phyloP scores from a whole-genome alignment of 768 basidiomycete species.

The Suillus subaureus region DNA sequence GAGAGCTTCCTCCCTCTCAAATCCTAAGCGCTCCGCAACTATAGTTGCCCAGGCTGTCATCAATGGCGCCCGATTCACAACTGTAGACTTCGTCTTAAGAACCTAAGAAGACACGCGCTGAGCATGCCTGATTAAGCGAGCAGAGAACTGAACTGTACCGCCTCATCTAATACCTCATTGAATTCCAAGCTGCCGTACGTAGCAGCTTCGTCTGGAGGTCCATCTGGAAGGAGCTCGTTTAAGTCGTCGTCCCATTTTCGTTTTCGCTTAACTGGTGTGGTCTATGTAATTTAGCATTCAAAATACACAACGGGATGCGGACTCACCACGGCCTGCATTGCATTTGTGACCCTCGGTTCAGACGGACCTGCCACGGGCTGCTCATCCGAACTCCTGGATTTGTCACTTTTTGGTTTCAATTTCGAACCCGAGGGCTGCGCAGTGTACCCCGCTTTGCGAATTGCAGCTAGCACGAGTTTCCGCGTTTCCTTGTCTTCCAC shows the following conservation, averaged over 20 bases:
- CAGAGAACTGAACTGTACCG: slow-evolving; percentile 14
- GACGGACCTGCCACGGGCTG: slow-evolving; percentile 14
- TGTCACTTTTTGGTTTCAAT: slow-evolving; percentile 8
- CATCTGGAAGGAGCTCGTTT: slow-evolving; percentile 62
- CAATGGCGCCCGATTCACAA: slow-evolving; percentile 90
- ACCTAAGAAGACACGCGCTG: slow-evolving; percentile 40
- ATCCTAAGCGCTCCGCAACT: slow-evolving; percentile 85
- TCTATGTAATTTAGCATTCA: slow-evolving; percentile 29
- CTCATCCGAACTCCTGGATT: background rate
- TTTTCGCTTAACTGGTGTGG: slow-evolving; percentile 54
- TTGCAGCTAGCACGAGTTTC: slow-evolving; percentile 56
- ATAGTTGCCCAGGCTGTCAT: slow-evolving; percentile 93
- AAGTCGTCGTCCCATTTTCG: slow-evolving; percentile 42
- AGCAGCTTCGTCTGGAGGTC: slow-evolving; percentile 51
- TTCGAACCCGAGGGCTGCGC: slow-evolving; percentile 12
- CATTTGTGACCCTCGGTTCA: slow-evolving; percentile 15
- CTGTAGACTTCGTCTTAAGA: slow-evolving; percentile 58
- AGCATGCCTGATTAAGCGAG: background rate
- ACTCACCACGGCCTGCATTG: slow-evolving; percentile 37
- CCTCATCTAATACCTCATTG: slow-evolving; percentile 70
- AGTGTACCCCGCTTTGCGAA: slow-evolving; percentile 67
- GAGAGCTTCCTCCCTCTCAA: slow-evolving; percentile 85
- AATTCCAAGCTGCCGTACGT: slow-evolving; percentile 64
- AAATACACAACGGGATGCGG: background rate
- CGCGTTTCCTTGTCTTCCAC: slow-evolving; percentile 67